Evolutionary conservation across 2,329 filamentous ascomycete genomes (phyloP).

Genomic region (Cladosporium halotolerans): DNA sequence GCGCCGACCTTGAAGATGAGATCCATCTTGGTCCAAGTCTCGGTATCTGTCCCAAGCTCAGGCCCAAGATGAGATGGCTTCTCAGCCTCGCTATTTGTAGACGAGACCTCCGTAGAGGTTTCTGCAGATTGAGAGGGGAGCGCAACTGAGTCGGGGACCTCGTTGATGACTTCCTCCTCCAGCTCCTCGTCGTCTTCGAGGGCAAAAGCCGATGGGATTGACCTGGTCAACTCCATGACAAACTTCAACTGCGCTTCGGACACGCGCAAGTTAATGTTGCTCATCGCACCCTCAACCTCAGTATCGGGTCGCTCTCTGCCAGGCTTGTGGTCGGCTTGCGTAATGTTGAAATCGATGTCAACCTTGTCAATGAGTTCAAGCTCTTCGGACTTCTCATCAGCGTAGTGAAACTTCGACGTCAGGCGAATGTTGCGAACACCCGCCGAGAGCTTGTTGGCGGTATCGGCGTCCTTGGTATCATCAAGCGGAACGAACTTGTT

Average conservation of each 20-base stretch:
- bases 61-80: constrained; percentile 42
- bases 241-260: constrained; percentile 91
- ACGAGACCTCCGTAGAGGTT: constrained; percentile 39
- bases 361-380: constrained; percentile 96
- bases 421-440: constrained; percentile 89
- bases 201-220: constrained; percentile 80
- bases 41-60: constrained; percentile 61
- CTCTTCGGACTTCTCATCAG: constrained; percentile 66
- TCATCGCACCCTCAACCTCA: constrained; percentile 87
- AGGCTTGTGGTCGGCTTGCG: constrained; percentile 77
- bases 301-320: constrained; percentile 78
- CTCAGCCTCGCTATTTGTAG: constrained; percentile 15
- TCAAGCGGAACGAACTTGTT: constrained; percentile 86
- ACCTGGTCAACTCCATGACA: constrained; percentile 76
- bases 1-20: constrained; percentile 84
- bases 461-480: constrained; percentile 63
- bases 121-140: constrained; percentile 44
- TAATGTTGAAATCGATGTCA: constrained; percentile 86
- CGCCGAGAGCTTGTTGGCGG: constrained; percentile 82
- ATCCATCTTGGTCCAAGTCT: constrained; percentile 89
- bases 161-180: constrained; percentile 67
- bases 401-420: constrained; percentile 82
- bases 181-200: constrained; percentile 61
- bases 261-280: constrained; percentile 81
- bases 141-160: constrained; percentile 56